Conservation (phyloP, 441 rosid species). For the Lepidium campestre region DNA sequence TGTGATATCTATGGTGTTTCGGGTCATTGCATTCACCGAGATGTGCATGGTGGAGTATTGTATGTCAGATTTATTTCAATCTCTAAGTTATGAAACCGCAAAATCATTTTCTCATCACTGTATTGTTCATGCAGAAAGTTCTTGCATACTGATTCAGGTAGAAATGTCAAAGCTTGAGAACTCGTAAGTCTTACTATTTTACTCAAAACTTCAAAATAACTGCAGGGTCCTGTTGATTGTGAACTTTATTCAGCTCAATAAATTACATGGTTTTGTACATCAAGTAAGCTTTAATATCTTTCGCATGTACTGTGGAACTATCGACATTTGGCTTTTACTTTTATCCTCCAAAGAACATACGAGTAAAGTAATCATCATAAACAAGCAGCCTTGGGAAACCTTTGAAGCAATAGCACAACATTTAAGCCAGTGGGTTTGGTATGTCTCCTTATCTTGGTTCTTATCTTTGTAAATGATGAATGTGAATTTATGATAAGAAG, state of each 20-base stretch:
- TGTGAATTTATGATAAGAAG: not conserved
- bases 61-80: slow-evolving; percentile 29
- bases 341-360: slow-evolving; percentile 19
- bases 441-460: slow-evolving; percentile 9
- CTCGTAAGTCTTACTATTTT: slow-evolving; percentile 37
- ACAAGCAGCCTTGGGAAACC: slow-evolving; percentile 53
- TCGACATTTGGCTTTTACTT: slow-evolving; percentile 63
- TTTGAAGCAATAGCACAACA: slow-evolving; percentile 67
- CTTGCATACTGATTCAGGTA: slow-evolving; percentile 34
- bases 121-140: slow-evolving; percentile 45
- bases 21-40: slow-evolving; percentile 79
- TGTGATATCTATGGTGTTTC: slow-evolving; percentile 55
- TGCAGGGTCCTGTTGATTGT: not conserved
- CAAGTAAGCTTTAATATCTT: slow-evolving; percentile 62
- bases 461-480: not conserved
- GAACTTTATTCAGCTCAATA: not conserved
- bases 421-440: slow-evolving; percentile 89
- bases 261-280: not conserved
- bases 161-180: slow-evolving; percentile 68
- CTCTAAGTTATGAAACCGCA: not conserved
- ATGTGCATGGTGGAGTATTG: slow-evolving; percentile 63
- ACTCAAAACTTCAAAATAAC: not conserved
- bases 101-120: not conserved
- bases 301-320: slow-evolving; percentile 75
- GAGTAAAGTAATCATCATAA: slow-evolving; percentile 26